Evolutionary conservation across 768 basidiomycete genomes (phyloP).

Genomic region (Termitomyces sp.): DNA sequence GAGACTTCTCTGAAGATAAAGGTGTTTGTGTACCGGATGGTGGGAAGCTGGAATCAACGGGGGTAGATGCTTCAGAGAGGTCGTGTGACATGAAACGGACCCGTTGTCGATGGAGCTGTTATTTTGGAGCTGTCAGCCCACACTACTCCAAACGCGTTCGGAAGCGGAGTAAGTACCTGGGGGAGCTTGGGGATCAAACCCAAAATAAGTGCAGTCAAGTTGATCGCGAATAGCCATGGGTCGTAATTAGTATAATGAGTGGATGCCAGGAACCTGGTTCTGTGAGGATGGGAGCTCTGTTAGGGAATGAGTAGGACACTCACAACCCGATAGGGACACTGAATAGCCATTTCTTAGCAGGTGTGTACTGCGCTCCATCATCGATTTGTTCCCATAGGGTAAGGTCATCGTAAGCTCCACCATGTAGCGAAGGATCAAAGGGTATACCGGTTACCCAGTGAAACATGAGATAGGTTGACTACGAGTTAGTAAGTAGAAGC

Average conservation of each 20-base stretch:
- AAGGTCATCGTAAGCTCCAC: conserved; percentile 95
- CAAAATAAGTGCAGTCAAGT: conserved; percentile 73
- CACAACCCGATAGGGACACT: conserved; percentile 87
- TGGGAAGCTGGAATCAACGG: conserved; percentile 56
- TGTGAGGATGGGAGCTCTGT: conserved; percentile 10
- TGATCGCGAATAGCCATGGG: conserved; percentile 89
- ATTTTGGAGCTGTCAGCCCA: conserved; percentile 12
- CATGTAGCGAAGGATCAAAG: conserved; percentile 82
- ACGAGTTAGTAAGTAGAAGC: conserved; percentile 5
- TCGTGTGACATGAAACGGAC: conserved; percentile 72
- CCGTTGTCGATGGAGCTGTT: conserved; percentile 77
- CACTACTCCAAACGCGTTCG: conserved; percentile 2
- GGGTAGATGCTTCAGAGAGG: conserved; percentile 63
- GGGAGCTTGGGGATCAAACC: conserved; percentile 96
- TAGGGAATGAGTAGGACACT: conserved; percentile 26
- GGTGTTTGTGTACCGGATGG: conserved; percentile 49
- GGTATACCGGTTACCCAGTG: conserved; percentile 98
- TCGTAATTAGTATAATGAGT: conserved; percentile 99
- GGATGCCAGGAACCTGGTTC: conserved; percentile 83
- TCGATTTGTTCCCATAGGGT: conserved; percentile 99
- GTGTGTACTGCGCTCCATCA: conserved; percentile 97
- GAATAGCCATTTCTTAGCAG: conserved; percentile 96
- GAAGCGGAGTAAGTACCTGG: conserved; percentile 49
- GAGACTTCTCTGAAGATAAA: conserved; percentile 22
- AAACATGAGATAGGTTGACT: conserved; percentile 99